Evolutionary conservation across 1,139 yeast species (phyloP).

Genomic region (Diutina mesorugosa): DNA sequence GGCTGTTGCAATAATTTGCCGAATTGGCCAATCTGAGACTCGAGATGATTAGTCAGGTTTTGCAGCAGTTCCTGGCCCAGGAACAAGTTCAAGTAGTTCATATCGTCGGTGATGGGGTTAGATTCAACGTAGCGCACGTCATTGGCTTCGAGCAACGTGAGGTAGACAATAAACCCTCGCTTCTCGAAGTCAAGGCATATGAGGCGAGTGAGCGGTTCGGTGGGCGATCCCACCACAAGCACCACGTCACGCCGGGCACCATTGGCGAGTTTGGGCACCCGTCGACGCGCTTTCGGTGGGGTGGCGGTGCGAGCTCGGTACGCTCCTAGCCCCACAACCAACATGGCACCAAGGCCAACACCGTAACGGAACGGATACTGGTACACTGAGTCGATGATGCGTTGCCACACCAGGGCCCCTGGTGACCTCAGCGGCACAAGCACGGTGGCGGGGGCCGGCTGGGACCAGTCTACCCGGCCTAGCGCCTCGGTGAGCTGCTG

Average conservation of each 20-base stretch:
- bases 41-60: neutral
- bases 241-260: slow-evolving; percentile 72
- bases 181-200: slow-evolving; percentile 64
- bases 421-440: neutral
- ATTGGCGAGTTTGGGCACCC: slow-evolving; percentile 49
- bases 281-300: slow-evolving; percentile 16
- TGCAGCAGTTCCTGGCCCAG: slow-evolving; percentile 4
- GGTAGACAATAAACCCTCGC: slow-evolving; percentile 70
- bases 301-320: neutral
- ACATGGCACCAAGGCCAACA: neutral
- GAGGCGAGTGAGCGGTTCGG: slow-evolving; percentile 59
- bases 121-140: slow-evolving; percentile 48
- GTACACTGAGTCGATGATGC: neutral
- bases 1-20: slow-evolving; percentile 14
- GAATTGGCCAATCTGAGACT: slow-evolving; percentile 19
- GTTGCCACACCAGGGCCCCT: neutral
- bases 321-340: neutral
- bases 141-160: slow-evolving; percentile 54
- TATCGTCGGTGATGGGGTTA: slow-evolving; percentile 40
- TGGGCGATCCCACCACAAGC: slow-evolving; percentile 63
- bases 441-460: neutral
- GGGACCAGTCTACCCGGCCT: neutral
- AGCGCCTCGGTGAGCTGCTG: neutral
- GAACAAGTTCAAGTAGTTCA: slow-evolving; percentile 29
- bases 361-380: neutral